A percentile compares a stretch with the other conserved stretches of the same genome.
phyloP scores from a whole-genome alignment of 768 basidiomycete genomes.

The Amanita brunnescens region DNA sequence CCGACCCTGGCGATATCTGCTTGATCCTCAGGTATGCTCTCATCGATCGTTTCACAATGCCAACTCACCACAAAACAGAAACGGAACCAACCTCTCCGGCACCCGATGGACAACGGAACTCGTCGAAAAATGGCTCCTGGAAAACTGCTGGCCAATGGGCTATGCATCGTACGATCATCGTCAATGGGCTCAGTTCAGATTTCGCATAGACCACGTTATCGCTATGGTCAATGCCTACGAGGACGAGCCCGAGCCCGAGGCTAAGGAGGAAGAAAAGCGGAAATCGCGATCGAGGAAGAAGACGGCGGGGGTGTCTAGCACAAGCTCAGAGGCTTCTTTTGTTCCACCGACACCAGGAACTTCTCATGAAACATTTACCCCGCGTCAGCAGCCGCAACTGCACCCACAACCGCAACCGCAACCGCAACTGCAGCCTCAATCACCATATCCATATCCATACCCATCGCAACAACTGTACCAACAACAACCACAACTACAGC shows the following conservation, averaged over 20 bases:
- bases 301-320: no score
- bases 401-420: neutral
- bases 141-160: conserved; percentile 56
- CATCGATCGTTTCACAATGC: neutral
- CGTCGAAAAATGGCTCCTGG: conserved; percentile 50
- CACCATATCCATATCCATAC: neutral
- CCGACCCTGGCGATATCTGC: conserved; percentile 59
- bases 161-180: conserved; percentile 40
- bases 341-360: neutral
- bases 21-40: conserved; percentile 48
- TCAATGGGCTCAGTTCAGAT: conserved; percentile 35
- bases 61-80: conserved; percentile 21
- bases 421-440: neutral
- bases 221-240: conserved; percentile 16
- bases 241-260: neutral
- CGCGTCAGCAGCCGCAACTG: no score
- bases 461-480: neutral
- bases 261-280: neutral
- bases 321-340: no score
- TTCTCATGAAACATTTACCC: no score
- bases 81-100: conserved; percentile 43
- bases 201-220: conserved; percentile 49
- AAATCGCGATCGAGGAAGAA: neutral
- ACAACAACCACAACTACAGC: neutral
- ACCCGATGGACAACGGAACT: conserved; percentile 45